Conservation (phyloP, 208 protist genomes). For the Trypanosoma congolense region DNA sequence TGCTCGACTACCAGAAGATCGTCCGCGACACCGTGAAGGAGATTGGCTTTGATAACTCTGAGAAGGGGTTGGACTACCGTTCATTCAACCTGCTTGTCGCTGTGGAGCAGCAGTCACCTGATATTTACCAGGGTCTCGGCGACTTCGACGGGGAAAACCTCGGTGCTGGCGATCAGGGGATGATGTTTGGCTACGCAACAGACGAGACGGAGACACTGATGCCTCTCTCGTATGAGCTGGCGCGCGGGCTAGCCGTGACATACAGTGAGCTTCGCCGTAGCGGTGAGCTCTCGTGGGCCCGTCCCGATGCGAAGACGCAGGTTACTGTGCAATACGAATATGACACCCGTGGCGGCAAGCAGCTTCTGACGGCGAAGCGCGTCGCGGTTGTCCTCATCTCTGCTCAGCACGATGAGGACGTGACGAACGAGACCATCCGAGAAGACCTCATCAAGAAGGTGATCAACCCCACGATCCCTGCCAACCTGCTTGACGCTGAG, state of each 20-base stretch:
- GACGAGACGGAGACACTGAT: neutral
- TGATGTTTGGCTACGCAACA: conserved; percentile 1
- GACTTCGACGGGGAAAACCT: neutral
- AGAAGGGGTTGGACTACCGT: neutral
- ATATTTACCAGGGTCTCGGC: neutral
- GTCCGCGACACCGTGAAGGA: conserved; percentile 91
- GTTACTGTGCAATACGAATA: conserved; percentile 98
- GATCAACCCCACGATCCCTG: neutral
- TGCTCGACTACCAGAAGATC: conserved; percentile 96
- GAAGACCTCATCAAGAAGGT: neutral
- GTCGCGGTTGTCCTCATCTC: neutral
- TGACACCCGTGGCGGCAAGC: conserved; percentile 48
- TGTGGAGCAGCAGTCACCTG: neutral
- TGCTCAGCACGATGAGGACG: neutral
- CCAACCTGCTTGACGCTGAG: neutral
- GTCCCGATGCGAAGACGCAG: conserved; percentile 93
- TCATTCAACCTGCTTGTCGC: neutral
- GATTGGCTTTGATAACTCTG: neutral
- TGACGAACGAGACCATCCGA: conserved; percentile 1
- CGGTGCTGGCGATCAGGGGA: neutral
- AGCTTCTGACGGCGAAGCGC: conserved; percentile 1
- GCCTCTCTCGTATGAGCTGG: neutral
- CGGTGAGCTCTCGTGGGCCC: neutral
- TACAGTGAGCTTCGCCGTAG: neutral
- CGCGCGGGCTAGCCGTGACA: neutral